Evolutionary conservation across 441 rosid species (phyloP), one percentile per base, ranked within the genome.

Genomic region (Capsella rubella): DNA sequence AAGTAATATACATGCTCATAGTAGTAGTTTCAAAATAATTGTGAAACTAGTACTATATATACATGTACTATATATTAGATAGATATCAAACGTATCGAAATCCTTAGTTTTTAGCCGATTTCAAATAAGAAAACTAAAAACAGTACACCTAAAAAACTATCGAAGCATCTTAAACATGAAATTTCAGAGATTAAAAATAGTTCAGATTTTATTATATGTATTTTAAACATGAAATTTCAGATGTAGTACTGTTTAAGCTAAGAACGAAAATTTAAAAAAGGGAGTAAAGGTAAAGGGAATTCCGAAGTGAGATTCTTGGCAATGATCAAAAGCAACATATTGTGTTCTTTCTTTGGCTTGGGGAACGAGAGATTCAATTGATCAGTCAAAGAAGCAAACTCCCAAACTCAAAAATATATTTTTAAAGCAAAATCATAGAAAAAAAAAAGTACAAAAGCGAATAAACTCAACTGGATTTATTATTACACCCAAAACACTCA

Each of bases 351-450:
- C 70, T 68, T 78, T 68, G 67, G 81, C 71, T 68, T 78, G 74
- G 71, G 74, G 70, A 72, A 13, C 40, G 74, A 73, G 66, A 78
- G 74, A 78, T 78, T 68, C 78, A 67, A 61, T 78, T 73, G 71
- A 78, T 78, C 81, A 73, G 78, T 78, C 81, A 78, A 78, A 78
- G 71, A 73, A 78, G 81, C 74, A 78, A 78, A 72, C 78, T 78
- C 78, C 56, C 25, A 21, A 67, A 67, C 71, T 72, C 27, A 34
- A 56, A 57, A 21, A 21, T 21, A 27, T 64, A 58, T 51, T 67
- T 74, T 50, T 57, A 66, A 77, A 77, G 73, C 46, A 77, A 49
- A 37, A 37, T 37, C 40, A 37, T 11, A 37, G 8, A 9, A 8
- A 35, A 37, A 37, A 37, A 64, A 77, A 72, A 49, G 73, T 39